Conservation (phyloP, 345 rosid genomes). For the Citrus reticulata region DNA sequence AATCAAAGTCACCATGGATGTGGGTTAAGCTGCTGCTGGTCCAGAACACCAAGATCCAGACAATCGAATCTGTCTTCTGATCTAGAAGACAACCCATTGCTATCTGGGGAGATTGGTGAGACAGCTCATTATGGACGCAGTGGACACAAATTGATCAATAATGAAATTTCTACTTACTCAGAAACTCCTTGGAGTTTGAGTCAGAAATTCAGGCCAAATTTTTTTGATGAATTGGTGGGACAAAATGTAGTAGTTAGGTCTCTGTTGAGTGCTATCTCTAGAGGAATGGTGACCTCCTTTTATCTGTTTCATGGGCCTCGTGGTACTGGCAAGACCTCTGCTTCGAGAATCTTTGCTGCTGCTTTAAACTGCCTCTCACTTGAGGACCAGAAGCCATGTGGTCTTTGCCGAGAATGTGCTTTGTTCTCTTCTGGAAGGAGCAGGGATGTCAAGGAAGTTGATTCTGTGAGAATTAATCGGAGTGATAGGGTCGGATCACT, state of each 20-base stretch:
- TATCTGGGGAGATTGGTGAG: constrained; percentile 37
- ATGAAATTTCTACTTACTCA: constrained; percentile 29
- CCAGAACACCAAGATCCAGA: constrained; percentile 66
- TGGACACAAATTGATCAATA: constrained; percentile 26
- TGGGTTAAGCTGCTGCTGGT: constrained; percentile 84
- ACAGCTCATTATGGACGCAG: constrained; percentile 22
- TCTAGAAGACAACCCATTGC: constrained; percentile 65
- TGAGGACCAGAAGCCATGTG: constrained; percentile 79
- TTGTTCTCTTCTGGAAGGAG: constrained; percentile 61
- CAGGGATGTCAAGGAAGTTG: constrained; percentile 73
- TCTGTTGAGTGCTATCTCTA: constrained; percentile 70
- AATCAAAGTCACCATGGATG: constrained; percentile 47
- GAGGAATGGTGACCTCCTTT: constrained; percentile 65
- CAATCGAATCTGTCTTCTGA: constrained; percentile 62
- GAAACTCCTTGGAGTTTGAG: constrained; percentile 64
- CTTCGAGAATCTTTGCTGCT: constrained; percentile 86
- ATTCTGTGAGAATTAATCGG: constrained; percentile 63
- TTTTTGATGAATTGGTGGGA: constrained; percentile 80
- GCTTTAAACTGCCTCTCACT: constrained; percentile 84
- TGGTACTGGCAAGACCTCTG: constrained; percentile 90
- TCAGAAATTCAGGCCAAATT: constrained; percentile 74
- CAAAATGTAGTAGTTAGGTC: constrained; percentile 75
- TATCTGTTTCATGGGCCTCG: constrained; percentile 94
- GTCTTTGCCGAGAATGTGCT: constrained; percentile 75
- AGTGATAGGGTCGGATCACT: constrained; percentile 54